Conservation (phyloP, 108 stramenopile species). For the Cyclotella kingstonii region DNA sequence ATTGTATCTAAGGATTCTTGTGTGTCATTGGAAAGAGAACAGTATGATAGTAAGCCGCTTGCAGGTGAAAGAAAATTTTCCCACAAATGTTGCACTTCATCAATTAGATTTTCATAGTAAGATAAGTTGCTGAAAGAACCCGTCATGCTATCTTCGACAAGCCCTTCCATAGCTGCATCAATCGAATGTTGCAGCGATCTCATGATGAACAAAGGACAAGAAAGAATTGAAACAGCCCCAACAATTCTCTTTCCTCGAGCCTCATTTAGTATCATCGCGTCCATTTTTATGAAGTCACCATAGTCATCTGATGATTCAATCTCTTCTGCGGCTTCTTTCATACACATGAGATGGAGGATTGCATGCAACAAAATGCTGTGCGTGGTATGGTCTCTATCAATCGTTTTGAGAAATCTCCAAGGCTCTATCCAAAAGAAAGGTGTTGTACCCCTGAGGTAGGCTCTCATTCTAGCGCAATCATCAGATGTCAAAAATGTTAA, state of each 20-base stretch:
- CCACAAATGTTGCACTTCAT: conserved; percentile 58
- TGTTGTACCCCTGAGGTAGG: conserved; percentile 65
- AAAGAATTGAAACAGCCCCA: conserved; percentile 60
- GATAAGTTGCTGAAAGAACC: conserved; percentile 6
- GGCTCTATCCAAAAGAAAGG: conserved; percentile 48
- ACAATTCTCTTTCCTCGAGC: conserved; percentile 31
- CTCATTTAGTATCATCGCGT: conserved; percentile 46
- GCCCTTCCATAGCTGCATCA: conserved; percentile 23
- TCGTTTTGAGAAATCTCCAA: conserved; percentile 38
- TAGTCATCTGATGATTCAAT: conserved; percentile 12
- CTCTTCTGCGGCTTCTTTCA: conserved; percentile 44
- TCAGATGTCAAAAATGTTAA: conserved; percentile 66
- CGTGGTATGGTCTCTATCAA: conserved; percentile 14
- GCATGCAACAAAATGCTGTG: conserved; percentile 58
- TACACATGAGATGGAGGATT: conserved; percentile 63
- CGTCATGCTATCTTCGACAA: conserved; percentile 42
- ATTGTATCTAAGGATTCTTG: conserved; percentile 24
- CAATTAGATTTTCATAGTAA: conserved; percentile 32
- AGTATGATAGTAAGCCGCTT: conserved; percentile 31
- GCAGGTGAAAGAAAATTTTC: conserved; percentile 58
- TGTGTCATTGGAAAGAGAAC: conserved; percentile 32
- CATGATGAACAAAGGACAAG: conserved; percentile 65
- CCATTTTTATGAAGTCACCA: conserved; percentile 47
- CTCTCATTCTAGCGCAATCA: conserved; percentile 83
- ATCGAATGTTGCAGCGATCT: conserved; percentile 51